These are phyloP conservation scores for Aspergillus asperescens DNA, from an alignment of 495 filamentous ascomycete species.

Conservation along the genomic window DNA sequence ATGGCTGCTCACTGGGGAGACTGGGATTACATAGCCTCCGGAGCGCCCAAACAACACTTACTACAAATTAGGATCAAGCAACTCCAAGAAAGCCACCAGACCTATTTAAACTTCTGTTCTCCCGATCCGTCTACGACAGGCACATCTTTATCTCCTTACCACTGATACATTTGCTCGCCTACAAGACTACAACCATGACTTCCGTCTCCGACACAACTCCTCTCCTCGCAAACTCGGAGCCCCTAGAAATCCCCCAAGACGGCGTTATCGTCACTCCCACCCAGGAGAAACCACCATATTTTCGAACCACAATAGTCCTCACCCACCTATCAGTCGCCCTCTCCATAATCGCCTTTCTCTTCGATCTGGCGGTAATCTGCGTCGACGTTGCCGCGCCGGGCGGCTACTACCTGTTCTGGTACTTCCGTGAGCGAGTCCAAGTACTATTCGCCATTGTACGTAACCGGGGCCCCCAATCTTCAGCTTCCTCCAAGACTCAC, in stretches of 20 bases:
- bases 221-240: neutral
- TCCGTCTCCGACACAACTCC: constrained; percentile 3
- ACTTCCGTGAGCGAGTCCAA: neutral
- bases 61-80: neutral
- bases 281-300: neutral
- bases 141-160: neutral
- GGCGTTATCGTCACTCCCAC: neutral
- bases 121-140: neutral
- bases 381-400: neutral
- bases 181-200: neutral
- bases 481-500: neutral
- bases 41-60: neutral
- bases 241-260: neutral
- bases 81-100: neutral
- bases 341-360: neutral
- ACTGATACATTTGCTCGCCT: neutral
- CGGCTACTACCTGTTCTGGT: constrained; percentile 4
- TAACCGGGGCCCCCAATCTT: neutral
- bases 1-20: neutral
- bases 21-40: neutral
- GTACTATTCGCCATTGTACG: neutral
- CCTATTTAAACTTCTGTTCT: neutral
- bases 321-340: neutral
- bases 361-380: neutral
- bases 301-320: neutral